Percentiles rank a stretch among this genome's conserved stretches.
phyloP scores from a whole-genome alignment of 2,329 filamentous ascomycete species.

The Calonectria crousiana region DNA sequence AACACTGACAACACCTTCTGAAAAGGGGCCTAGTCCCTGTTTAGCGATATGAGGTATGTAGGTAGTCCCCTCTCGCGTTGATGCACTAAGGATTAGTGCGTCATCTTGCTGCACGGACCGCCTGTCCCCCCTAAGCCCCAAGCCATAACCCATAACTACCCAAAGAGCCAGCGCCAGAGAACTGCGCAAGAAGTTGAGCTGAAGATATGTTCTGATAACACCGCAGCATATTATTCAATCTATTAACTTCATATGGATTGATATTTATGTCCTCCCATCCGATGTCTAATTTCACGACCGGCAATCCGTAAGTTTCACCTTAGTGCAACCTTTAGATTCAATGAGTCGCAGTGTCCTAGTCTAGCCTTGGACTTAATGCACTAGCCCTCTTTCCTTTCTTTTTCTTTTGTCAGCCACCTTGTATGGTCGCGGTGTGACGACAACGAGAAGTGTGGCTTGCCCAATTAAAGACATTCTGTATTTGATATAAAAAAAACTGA shows the following conservation, averaged over 20 bases:
- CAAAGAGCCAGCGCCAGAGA: no score
- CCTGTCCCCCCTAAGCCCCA: background rate
- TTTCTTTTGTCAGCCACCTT: background rate
- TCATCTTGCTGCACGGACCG: background rate
- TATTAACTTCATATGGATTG: no score
- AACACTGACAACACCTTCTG: background rate
- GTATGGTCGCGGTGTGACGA: background rate
- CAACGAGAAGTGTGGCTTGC: background rate
- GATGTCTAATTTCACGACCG: no score
- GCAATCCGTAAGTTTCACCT: background rate
- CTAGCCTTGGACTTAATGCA: background rate
- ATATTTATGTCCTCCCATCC: no score
- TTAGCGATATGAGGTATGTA: background rate
- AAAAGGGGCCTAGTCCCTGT: background rate
- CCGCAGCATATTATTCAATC: no score
- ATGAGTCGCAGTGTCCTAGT: background rate
- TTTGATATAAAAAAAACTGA: background rate
- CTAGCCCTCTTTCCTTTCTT: background rate
- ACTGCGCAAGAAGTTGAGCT: background rate
- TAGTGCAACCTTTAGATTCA: background rate
- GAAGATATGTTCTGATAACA: background rate
- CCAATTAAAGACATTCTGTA: background rate
- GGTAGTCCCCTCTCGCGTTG: background rate
- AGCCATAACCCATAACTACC: background rate
- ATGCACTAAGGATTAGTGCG: background rate